phyloP scores from a whole-genome alignment of 345 rosid genomes.

The Populus nigra region DNA sequence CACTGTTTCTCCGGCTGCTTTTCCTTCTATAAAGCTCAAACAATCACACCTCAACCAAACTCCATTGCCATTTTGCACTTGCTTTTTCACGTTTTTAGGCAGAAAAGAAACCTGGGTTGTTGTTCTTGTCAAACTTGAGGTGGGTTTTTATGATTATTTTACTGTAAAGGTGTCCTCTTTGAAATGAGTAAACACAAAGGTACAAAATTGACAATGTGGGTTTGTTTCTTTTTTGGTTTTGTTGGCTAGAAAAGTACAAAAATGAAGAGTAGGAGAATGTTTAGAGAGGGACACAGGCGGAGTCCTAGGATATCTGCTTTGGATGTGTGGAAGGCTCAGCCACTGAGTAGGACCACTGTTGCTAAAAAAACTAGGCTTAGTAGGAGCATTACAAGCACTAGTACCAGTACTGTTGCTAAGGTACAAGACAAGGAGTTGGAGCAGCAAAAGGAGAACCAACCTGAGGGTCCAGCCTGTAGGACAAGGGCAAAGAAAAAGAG shows the following conservation, averaged over 20 bases:
- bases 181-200: background rate
- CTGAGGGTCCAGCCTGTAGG: constrained; percentile 31
- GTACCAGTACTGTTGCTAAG: background rate
- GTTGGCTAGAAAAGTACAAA: constrained; percentile 28
- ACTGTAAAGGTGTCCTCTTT: background rate
- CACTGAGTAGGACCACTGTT: constrained; percentile 12
- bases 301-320: constrained; percentile 49
- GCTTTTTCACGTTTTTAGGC: background rate
- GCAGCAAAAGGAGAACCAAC: constrained; percentile 1
- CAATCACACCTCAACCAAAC: background rate
- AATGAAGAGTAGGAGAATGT: constrained; percentile 29
- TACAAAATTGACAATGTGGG: constrained; percentile 12
- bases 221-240: constrained; percentile 10
- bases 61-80: no score
- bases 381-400: constrained; percentile 1
- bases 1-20: background rate
- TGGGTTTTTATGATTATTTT: constrained; percentile 2
- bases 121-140: constrained; percentile 11
- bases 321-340: constrained; percentile 37
- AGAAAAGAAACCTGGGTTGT: constrained; percentile 2
- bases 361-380: constrained; percentile 1
- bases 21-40: constrained; percentile 1
- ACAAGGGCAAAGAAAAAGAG: constrained; percentile 38
- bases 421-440: background rate
- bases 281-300: constrained; percentile 47